These are phyloP conservation scores for Leccinum arenicola DNA, from an alignment of 768 basidiomycete species.

Conservation along the genomic window DNA sequence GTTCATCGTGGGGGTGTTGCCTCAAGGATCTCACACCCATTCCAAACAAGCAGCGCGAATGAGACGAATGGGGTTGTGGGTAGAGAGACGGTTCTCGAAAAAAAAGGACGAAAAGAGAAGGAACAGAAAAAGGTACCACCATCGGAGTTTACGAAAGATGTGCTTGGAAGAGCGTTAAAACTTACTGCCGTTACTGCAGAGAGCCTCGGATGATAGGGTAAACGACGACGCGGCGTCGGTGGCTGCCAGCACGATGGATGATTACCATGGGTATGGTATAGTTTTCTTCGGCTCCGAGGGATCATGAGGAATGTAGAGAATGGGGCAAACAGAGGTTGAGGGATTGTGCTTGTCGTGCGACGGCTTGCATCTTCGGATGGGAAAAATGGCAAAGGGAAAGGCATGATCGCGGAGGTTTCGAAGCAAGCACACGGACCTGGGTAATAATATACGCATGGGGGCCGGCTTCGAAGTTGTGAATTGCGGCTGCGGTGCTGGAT, in stretches of 20 bases:
- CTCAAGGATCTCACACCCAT: neutral
- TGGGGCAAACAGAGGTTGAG: neutral
- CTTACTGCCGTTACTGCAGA: neutral
- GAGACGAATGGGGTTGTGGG: neutral
- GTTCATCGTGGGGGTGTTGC: neutral
- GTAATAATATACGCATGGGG: no score
- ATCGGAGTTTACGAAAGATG: neutral
- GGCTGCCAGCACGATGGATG: neutral
- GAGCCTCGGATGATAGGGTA: neutral
- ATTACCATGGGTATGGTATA: neutral
- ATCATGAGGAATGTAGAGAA: no score
- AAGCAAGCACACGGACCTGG: neutral
- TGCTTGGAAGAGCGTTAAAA: neutral
- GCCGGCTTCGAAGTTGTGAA: neutral
- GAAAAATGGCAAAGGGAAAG: neutral
- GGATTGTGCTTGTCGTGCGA: no score
- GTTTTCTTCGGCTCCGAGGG: neutral
- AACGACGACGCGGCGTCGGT: neutral
- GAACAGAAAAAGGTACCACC: neutral
- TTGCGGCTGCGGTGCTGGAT: neutral
- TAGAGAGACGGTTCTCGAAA: neutral
- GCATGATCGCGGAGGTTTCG: neutral
- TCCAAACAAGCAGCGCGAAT: neutral
- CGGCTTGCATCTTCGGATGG: neutral
- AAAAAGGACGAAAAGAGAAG: neutral